A percentile compares a stretch with the other conserved stretches of the same genome.
Conservation (phyloP, 768 basidiomycete species). For the Termitomyces sp. region DNA sequence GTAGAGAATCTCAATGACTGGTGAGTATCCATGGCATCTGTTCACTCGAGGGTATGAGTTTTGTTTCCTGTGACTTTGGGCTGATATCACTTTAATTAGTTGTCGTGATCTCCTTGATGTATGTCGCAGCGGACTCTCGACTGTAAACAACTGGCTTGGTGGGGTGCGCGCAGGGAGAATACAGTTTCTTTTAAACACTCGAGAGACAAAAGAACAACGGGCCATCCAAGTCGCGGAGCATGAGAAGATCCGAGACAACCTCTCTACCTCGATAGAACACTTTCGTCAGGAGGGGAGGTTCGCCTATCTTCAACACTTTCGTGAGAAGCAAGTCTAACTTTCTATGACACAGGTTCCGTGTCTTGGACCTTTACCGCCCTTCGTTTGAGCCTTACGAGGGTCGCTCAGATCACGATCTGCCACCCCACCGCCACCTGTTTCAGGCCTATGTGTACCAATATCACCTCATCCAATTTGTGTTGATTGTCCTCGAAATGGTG, state of each 20-base stretch:
- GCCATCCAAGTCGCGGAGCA: conserved; percentile 33
- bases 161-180: conserved; percentile 32
- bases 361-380: conserved; percentile 60
- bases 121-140: conserved; percentile 36
- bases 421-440: conserved; percentile 69
- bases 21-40: conserved; percentile 15
- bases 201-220: conserved; percentile 27
- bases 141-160: conserved; percentile 49
- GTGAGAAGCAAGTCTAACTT: background rate
- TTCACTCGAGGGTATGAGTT: background rate
- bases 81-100: conserved; percentile 20
- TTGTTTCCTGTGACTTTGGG: background rate
- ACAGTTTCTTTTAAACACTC: conserved; percentile 29
- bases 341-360: conserved; percentile 29
- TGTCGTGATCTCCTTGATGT: conserved; percentile 49
- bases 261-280: conserved; percentile 34
- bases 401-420: conserved; percentile 33
- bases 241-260: conserved; percentile 29
- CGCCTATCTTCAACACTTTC: conserved; percentile 1
- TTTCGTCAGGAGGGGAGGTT: conserved; percentile 55
- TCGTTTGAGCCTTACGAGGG: conserved; percentile 36
- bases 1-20: conserved; percentile 43
- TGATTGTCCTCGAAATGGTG: conserved; percentile 39
- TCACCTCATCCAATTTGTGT: conserved; percentile 39
- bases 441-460: conserved; percentile 73